These are phyloP conservation scores for Rhododendron simsii DNA, from an alignment of 148 eudicot species.

Conservation along the genomic window DNA sequence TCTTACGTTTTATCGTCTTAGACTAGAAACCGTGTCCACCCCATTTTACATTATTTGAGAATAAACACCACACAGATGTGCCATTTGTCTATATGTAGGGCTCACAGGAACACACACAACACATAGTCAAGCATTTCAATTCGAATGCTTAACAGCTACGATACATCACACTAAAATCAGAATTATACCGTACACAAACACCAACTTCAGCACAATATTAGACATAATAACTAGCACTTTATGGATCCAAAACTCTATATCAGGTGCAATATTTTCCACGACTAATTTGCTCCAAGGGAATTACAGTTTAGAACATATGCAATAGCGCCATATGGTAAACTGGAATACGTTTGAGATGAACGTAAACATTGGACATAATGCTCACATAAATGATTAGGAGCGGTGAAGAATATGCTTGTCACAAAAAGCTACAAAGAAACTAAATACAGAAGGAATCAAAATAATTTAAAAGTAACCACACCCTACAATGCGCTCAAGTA, in stretches of 20 bases:
- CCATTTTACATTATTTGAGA: background rate
- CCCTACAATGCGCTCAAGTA: too few species aligned
- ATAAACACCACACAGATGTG: background rate
- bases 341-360: too few species aligned
- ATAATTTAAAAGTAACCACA: too few species aligned
- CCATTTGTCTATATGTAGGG: background rate
- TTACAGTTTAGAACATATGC: background rate
- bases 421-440: too few species aligned
- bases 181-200: too few species aligned
- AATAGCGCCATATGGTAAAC: background rate
- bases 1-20: constrained; percentile 35
- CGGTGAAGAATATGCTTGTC: too few species aligned
- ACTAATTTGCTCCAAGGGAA: background rate
- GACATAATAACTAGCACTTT: background rate
- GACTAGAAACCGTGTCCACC: background rate
- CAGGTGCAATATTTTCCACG: background rate
- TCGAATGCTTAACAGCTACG: too few species aligned
- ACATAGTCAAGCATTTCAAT: background rate
- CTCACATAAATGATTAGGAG: too few species aligned
- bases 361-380: too few species aligned
- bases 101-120: background rate
- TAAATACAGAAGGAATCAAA: too few species aligned
- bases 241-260: background rate
- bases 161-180: too few species aligned
- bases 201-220: too few species aligned